Conservation (phyloP, 2,329 filamentous ascomycete genomes). For the Aspergillus terreus region DNA sequence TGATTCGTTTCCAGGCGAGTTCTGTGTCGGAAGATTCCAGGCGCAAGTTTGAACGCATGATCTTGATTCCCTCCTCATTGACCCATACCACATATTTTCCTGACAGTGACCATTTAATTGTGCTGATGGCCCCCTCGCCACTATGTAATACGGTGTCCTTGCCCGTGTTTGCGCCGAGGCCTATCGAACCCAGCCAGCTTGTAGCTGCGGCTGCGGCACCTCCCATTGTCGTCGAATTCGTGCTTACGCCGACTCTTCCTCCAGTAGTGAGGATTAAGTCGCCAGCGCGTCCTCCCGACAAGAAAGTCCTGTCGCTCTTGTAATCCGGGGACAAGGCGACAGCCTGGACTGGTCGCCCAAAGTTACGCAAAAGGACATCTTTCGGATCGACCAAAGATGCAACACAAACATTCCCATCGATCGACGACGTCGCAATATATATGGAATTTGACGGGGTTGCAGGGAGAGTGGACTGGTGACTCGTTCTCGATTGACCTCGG, state of each 20-base stretch:
- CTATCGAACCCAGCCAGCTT: constrained; percentile 88
- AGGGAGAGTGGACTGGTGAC: constrained; percentile 48
- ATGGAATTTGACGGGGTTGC: constrained; percentile 84
- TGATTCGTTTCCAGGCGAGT: constrained; percentile 89
- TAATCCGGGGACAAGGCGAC: constrained; percentile 95
- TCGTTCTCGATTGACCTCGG: constrained; percentile 24
- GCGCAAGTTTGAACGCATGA: constrained; percentile 86
- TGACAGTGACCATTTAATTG: constrained; percentile 90
- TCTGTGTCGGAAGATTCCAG: constrained; percentile 73
- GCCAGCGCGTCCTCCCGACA: constrained; percentile 86
- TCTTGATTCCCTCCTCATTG: constrained; percentile 95
- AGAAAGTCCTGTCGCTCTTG: constrained; percentile 80
- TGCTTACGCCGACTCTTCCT: constrained; percentile 71
- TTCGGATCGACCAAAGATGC: constrained; percentile 81
- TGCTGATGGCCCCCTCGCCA: constrained; percentile 85
- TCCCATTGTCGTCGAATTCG: constrained; percentile 79
- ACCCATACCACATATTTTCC: constrained; percentile 93
- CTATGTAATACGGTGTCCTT: constrained; percentile 86
- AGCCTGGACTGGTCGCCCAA: constrained; percentile 85
- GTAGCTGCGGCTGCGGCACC: constrained; percentile 73
- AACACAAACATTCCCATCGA: constrained; percentile 93
- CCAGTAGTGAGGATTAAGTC: constrained; percentile 82
- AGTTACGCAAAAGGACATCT: constrained; percentile 88
- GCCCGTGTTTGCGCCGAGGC: constrained; percentile 70
- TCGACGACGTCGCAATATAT: constrained; percentile 87